A percentile compares a stretch with the other conserved stretches of the same genome.
Conservation (phyloP, 2,329 filamentous ascomycete genomes). For the Cylindrodendrum hubeiense region DNA sequence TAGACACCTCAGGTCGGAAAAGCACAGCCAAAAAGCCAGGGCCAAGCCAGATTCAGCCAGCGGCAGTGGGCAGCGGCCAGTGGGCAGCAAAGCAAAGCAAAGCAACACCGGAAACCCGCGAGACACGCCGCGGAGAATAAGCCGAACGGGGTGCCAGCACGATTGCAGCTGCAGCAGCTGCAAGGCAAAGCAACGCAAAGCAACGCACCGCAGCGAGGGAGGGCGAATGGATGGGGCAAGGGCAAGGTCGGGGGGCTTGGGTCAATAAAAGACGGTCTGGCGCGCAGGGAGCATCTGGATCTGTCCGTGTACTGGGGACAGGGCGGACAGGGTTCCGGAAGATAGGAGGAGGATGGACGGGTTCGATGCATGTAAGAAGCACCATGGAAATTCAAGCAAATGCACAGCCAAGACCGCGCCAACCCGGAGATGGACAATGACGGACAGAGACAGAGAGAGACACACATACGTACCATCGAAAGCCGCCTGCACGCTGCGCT, state of each 20-base stretch:
- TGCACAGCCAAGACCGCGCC: not conserved
- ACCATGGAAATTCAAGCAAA: not conserved
- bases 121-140: conserved; percentile 17
- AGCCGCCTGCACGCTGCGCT: conserved; percentile 70
- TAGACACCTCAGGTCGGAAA: conserved; percentile 25
- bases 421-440: not conserved
- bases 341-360: conserved; percentile 11
- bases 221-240: not conserved
- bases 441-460: conserved; percentile 29
- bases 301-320: conserved; percentile 4
- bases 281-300: conserved; percentile 13
- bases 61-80: not conserved
- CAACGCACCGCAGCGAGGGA: not conserved
- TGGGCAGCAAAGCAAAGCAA: conserved; percentile 15
- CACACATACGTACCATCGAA: conserved; percentile 67
- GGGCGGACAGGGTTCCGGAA: not conserved
- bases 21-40: conserved; percentile 13
- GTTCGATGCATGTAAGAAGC: conserved; percentile 8
- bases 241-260: conserved; percentile 13
- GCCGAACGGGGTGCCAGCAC: not conserved
- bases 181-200: conserved; percentile 5
- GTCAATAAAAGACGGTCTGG: conserved; percentile 29
- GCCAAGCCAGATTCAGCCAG: conserved; percentile 7
- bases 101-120: conserved; percentile 3
- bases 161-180: conserved; percentile 5